Evolutionary conservation across 2,329 filamentous ascomycete genomes (phyloP).

Genomic region (Aspergillus texensis): DNA sequence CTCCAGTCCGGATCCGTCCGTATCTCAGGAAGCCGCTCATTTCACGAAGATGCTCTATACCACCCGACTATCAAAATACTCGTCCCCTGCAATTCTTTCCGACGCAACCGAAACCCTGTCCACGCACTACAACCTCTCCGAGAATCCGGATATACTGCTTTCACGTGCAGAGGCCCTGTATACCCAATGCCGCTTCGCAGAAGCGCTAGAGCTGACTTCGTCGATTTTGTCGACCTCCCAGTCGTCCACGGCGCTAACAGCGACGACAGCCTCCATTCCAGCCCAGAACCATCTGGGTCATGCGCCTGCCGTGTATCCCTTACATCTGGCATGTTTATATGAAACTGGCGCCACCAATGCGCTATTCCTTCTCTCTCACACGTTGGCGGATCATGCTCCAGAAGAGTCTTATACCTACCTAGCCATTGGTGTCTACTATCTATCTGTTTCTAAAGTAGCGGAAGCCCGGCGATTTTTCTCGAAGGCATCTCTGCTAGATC

Average conservation of each 20-base stretch:
- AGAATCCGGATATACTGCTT: conserved; percentile 87
- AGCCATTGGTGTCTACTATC: conserved; percentile 93
- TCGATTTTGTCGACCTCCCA: conserved; percentile 80
- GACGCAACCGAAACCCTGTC: conserved; percentile 86
- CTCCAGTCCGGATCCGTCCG: conserved; percentile 64
- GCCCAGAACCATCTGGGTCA: conserved; percentile 46
- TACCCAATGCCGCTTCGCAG: conserved; percentile 89
- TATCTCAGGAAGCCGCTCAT: conserved; percentile 82
- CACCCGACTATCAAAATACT: conserved; percentile 92
- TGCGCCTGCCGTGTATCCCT: conserved; percentile 68
- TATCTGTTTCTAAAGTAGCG: conserved; percentile 83
- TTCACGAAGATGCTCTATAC: conserved; percentile 97
- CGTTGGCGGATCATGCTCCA: conserved; percentile 87
- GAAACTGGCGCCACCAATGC: conserved; percentile 85
- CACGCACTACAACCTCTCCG: conserved; percentile 85
- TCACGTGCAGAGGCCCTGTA: conserved; percentile 89
- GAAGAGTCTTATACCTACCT: conserved; percentile 91
- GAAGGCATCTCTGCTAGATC: conserved; percentile 96
- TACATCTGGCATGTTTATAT: conserved; percentile 88
- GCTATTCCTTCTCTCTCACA: conserved; percentile 88
- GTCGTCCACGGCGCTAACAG: conserved; percentile 68
- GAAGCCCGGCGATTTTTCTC: conserved; percentile 96
- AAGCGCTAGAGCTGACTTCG: conserved; percentile 82
- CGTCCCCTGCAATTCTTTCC: conserved; percentile 79
- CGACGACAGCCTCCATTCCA: conserved; percentile 28